Evolutionary conservation across 495 filamentous ascomycete species (phyloP), one percentile per base, ranked within the genome.

Genomic region (Penicillium flavigenum): DNA sequence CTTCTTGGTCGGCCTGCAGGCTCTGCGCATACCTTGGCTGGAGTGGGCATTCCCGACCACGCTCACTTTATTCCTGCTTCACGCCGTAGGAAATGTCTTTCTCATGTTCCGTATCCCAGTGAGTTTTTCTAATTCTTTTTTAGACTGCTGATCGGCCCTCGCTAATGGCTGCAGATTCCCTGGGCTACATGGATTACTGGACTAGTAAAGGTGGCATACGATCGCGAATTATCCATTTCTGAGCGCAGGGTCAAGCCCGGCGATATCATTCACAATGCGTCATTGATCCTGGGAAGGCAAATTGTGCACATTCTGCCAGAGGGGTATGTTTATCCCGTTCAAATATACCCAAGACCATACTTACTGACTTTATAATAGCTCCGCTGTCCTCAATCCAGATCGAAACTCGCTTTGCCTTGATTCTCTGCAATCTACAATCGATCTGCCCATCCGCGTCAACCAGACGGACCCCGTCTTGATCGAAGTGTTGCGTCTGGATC

Each of bases 261-360:
- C 2, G 86, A 83, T 56, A 90, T 98, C 49, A 79, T 95, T 43
- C 86, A 96, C 67, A 97, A 97, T 67, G 80, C 89, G 1, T 96
- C 93, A 7, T 81, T 96, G 63, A 96, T 98, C 52, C 81, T 96
- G 69, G 94, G 94, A 67, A 92, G 90, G 68, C 91, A 96, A 74
- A 93, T 96, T 59, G 91, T 98, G 66, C 91, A 98, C 66, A 95
- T 98, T 68, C 78, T 98, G 27, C 94, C 94, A 3, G 94, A 98
- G 80, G 94, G 94, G 85, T 92, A 70, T 64, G 86, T 46, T 31
- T 31, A 38, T 39, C 22, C n/a, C n/a, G 2, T 12, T 14, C 11
- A 14, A 46, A 0, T 39, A 17, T 39, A 27, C 36, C 17, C 22
- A 17, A 9, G n/a, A 39, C 8, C 32, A 41, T 45, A 51, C 22